phyloP scores from a whole-genome alignment of 2,329 filamentous ascomycete genomes.

The Penicillium sp. region DNA sequence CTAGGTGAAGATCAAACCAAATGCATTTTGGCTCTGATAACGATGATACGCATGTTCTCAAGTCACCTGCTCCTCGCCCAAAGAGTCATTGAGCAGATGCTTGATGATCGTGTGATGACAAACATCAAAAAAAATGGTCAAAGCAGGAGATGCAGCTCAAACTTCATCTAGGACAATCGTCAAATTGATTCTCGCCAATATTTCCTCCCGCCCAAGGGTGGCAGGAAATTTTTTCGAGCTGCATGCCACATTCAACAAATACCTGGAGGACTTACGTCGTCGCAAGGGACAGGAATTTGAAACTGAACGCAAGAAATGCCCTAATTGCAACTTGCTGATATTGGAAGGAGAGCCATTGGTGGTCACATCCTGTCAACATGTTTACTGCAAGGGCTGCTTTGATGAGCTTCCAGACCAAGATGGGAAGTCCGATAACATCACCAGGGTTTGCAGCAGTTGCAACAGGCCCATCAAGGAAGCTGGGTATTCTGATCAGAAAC shows the following conservation, averaged over 20 bases:
- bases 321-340: slow-evolving; percentile 37
- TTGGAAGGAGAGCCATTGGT: slow-evolving; percentile 29
- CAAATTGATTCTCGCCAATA: neutral
- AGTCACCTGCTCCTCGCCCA: slow-evolving; percentile 52
- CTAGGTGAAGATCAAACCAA: slow-evolving; percentile 30
- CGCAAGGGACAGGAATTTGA: slow-evolving; percentile 14
- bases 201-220: neutral
- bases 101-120: slow-evolving; percentile 45
- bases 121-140: slow-evolving; percentile 39
- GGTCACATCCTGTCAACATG: slow-evolving; percentile 55
- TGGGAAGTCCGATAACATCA: slow-evolving; percentile 25
- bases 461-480: slow-evolving; percentile 14
- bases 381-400: slow-evolving; percentile 56
- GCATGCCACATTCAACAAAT: fast-evolving
- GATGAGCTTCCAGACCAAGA: slow-evolving; percentile 1
- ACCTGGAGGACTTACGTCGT: neutral
- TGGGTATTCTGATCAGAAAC: neutral
- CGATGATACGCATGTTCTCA: slow-evolving; percentile 53
- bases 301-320: slow-evolving; percentile 40
- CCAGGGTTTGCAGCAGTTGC: slow-evolving; percentile 27
- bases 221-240: neutral
- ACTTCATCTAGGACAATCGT: neutral
- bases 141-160: slow-evolving; percentile 17
- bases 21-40: slow-evolving; percentile 49
- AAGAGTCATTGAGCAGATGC: slow-evolving; percentile 44